Evolutionary conservation across 768 basidiomycete genomes (phyloP), one percentile per base, ranked within the genome.

Genomic region (Rhizopogon vinicolor): DNA sequence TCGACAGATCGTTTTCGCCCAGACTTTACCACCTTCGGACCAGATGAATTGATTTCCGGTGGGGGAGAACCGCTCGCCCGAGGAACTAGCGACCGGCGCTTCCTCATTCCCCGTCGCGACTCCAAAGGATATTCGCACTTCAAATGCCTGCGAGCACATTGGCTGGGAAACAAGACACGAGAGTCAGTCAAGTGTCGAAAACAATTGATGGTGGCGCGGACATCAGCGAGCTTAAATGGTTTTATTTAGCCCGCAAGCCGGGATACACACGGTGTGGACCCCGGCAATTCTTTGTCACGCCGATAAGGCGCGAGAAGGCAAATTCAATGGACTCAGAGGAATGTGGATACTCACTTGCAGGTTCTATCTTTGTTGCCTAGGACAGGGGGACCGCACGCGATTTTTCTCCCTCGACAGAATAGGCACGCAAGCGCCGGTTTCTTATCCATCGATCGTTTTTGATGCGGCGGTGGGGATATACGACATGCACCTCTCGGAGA

Each of bases 91-190:
- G 72, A 68, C 66, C 62, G 44, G 68, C 73, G 68, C 63, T 72
- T 73, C 50, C 84, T 77, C 78, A 86, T 82, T 9, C 88, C 88
- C 16, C 88, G 78, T 37, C 85, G 76, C 61, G 86, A 88, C 67
- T 86, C 85, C 6, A 75, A 68, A 1, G 88, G 88, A 60, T 87
- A 89, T 62, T 85, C 85, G 66, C 88, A 90, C 54, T 75, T 80
- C 46, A 89, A 79, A 31, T 81, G 80, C 25, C 88, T 82, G 41
- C 86, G 78, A 50, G 81, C 81, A 63, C 88, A 90, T 74, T 90
- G 88, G 68, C 88, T 90, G 65, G 48, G 56, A 60, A 63, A 60
- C 46, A 33, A 66, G 44, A 41, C 33, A 62, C 48, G 51, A 65
- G 53, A 58, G 60, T 69, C n/a, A 74, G 64, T 43, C 58, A 51